These are phyloP conservation scores for Rhizomucor miehei DNA, from an alignment of 371 early-diverging fungal genomes.

Conservation along the genomic window DNA sequence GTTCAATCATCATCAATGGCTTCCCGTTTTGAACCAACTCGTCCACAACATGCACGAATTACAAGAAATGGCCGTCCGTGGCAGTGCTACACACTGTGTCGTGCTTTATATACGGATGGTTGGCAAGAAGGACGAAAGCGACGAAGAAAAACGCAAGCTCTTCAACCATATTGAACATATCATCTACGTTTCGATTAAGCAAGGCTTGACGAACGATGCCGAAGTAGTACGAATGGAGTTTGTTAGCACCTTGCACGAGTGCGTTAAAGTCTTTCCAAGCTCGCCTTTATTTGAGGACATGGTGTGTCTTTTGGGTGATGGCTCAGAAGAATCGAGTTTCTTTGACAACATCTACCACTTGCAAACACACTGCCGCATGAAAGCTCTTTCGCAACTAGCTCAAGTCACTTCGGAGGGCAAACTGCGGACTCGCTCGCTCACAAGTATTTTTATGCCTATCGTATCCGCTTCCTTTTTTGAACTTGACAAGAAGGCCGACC, in stretches of 20 bases:
- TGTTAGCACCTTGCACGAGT: conserved; percentile 57
- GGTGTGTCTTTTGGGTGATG: conserved; percentile 60
- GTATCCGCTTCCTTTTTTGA: conserved; percentile 84
- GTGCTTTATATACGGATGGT: conserved; percentile 57
- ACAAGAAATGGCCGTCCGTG: conserved; percentile 87
- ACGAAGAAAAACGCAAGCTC: conserved; percentile 43
- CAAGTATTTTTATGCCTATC: conserved; percentile 82
- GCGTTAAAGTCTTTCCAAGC: conserved; percentile 61
- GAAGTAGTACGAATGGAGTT: conserved; percentile 76
- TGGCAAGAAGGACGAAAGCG: conserved; percentile 31
- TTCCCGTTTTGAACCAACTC: conserved; percentile 88
- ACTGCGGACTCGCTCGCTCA: conserved; percentile 56
- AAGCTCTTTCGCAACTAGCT: conserved; percentile 78
- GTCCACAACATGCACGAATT: conserved; percentile 74
- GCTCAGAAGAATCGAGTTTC: conserved; percentile 78
- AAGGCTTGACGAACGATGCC: conserved; percentile 57
- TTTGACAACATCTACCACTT: conserved; percentile 92
- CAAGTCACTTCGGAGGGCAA: conserved; percentile 42
- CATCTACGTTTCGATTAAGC: conserved; percentile 75
- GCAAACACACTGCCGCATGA: conserved; percentile 87
- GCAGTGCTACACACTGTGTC: conserved; percentile 75
- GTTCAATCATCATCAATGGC: conserved; percentile 76
- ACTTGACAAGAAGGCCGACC: conserved; percentile 61
- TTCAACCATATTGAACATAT: conserved; percentile 56
- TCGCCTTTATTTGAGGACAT: conserved; percentile 65